These are phyloP conservation scores for Aspergillus spinulosporus DNA, from an alignment of 2,329 filamentous ascomycete genomes.

Conservation along the genomic window DNA sequence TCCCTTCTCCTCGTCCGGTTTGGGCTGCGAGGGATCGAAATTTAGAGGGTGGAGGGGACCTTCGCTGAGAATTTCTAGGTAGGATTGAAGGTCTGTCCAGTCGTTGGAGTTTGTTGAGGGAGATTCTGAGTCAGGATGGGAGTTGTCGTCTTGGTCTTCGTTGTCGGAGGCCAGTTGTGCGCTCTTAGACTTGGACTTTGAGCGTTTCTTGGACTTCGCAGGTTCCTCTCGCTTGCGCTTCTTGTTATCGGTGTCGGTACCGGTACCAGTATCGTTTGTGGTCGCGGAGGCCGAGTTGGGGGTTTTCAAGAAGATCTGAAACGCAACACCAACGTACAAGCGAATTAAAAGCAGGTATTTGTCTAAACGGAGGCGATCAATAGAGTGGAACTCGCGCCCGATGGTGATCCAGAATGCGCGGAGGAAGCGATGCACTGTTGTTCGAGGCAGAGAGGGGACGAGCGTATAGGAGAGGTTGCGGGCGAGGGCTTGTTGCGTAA, in stretches of 20 bases:
- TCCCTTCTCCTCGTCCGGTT: constrained; percentile 29
- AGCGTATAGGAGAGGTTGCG: constrained; percentile 70
- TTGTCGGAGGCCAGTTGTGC: constrained; percentile 26
- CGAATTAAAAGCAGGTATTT: constrained; percentile 88
- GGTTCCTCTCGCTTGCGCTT: constrained; percentile 35
- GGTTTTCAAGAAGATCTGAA: constrained; percentile 48
- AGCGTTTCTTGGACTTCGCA: constrained; percentile 22
- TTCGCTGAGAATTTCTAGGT: constrained; percentile 42
- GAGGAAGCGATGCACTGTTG: constrained; percentile 51
- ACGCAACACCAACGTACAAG: constrained; percentile 71
- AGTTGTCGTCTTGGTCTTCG: constrained; percentile 12
- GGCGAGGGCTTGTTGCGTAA: constrained; percentile 83
- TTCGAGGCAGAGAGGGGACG: constrained; percentile 58
- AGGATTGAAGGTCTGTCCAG: constrained; percentile 39
- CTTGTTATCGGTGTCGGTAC: constrained; percentile 23
- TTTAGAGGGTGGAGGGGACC: constrained; percentile 43
- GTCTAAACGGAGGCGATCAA: constrained; percentile 79
- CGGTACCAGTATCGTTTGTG: not conserved
- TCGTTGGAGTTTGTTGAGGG: constrained; percentile 7
- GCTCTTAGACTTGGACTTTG: constrained; percentile 25
- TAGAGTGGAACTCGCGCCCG: constrained; percentile 66
- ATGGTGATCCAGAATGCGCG: constrained; percentile 72
- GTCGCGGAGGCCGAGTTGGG: not conserved
- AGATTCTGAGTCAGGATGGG: not conserved
- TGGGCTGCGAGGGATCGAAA: constrained; percentile 37